These are phyloP conservation scores for Yamadazyma paraphyllophila DNA, from an alignment of 805 yeast species.

Conservation along the genomic window DNA sequence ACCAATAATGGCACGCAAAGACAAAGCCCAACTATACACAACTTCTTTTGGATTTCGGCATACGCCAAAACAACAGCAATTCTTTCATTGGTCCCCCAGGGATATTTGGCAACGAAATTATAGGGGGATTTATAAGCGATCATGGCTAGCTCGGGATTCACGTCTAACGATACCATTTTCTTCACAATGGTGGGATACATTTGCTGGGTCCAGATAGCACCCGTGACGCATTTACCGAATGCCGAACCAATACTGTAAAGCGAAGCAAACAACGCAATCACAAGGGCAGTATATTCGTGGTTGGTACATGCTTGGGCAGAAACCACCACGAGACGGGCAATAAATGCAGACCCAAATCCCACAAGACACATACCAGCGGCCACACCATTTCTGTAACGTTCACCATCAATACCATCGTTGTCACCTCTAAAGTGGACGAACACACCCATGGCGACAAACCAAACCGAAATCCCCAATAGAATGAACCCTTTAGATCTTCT, in stretches of 20 bases:
- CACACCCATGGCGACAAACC: conserved; percentile 63
- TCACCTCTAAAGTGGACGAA: conserved; percentile 54
- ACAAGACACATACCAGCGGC: conserved; percentile 62
- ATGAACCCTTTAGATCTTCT: conserved; percentile 60
- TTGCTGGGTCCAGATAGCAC: conserved; percentile 71
- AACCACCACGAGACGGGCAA: conserved; percentile 62
- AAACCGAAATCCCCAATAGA: conserved; percentile 53
- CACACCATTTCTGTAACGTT: conserved; percentile 41
- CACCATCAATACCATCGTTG: conserved; percentile 24
- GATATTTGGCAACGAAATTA: conserved; percentile 42
- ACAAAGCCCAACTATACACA: conserved; percentile 54
- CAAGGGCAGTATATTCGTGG: conserved; percentile 64
- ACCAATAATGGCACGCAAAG: conserved; percentile 53
- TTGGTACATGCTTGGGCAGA: conserved; percentile 56
- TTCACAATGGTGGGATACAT: conserved; percentile 45
- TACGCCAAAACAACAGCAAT: conserved; percentile 56
- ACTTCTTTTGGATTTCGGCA: conserved; percentile 55
- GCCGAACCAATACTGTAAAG: conserved; percentile 63
- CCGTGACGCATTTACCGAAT: conserved; percentile 60
- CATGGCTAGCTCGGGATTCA: conserved; percentile 27
- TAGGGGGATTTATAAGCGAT: conserved; percentile 46
- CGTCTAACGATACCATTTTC: conserved; percentile 22
- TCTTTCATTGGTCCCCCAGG: conserved; percentile 67
- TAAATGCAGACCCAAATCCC: conserved; percentile 74
- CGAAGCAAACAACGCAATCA: conserved; percentile 56